These are phyloP conservation scores for Tothia fuscella DNA, from an alignment of 2,329 filamentous ascomycete species.

Conservation along the genomic window DNA sequence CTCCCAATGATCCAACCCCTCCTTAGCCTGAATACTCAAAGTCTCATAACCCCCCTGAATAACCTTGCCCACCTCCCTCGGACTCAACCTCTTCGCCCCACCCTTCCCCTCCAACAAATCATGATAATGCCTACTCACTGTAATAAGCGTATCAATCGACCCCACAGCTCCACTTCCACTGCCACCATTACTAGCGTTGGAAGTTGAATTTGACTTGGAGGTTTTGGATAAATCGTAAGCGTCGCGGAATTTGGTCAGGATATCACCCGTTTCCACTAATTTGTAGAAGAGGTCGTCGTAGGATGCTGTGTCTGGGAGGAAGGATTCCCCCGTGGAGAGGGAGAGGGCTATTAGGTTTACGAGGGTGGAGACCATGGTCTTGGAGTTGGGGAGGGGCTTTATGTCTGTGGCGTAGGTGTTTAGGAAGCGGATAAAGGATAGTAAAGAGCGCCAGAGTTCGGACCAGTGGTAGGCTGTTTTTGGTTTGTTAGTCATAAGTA, in stretches of 20 bases:
- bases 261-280: slow-evolving; percentile 79
- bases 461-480: slow-evolving; percentile 70
- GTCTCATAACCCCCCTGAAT: slow-evolving; percentile 97
- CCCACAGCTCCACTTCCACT: neutral
- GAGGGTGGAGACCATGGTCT: slow-evolving; percentile 61
- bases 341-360: slow-evolving; percentile 76
- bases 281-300: slow-evolving; percentile 99
- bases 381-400: slow-evolving; percentile 54
- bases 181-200: slow-evolving; percentile 28
- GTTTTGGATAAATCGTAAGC: slow-evolving; percentile 45
- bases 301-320: slow-evolving; percentile 72
- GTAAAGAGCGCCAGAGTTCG: slow-evolving; percentile 80
- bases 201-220: slow-evolving; percentile 15
- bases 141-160: slow-evolving; percentile 75
- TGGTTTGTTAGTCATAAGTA: slow-evolving; percentile 8
- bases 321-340: slow-evolving; percentile 76
- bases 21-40: slow-evolving; percentile 77
- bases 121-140: slow-evolving; percentile 76
- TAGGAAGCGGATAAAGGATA: slow-evolving; percentile 81
- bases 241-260: slow-evolving; percentile 69
- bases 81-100: slow-evolving; percentile 49
- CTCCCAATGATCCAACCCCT: slow-evolving; percentile 77
- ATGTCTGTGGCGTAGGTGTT: slow-evolving; percentile 76
- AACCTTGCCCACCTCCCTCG: slow-evolving; percentile 71
- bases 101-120: slow-evolving; percentile 49